Evolutionary conservation across 1,284 basidiomycete genomes (phyloP).

Genomic region (Coniferiporia weirii): DNA sequence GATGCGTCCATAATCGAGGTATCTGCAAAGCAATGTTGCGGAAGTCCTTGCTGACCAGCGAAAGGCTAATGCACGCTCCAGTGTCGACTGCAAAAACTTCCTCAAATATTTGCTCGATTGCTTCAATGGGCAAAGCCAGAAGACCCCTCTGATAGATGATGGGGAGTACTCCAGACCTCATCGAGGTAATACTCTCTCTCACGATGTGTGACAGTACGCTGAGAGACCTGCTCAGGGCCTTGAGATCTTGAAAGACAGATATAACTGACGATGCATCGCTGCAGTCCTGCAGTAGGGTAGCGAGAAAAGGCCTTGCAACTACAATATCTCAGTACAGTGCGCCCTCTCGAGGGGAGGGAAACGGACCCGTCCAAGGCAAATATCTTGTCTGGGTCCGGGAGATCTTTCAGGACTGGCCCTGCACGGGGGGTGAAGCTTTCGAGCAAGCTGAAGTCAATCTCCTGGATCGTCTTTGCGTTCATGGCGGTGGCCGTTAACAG

Average conservation of each 20-base stretch:
- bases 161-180: background rate
- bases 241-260: background rate
- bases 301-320: background rate
- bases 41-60: background rate
- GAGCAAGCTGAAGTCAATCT: no score
- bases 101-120: background rate
- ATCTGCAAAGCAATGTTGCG: background rate
- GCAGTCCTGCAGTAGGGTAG: background rate
- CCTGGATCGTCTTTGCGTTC: no score
- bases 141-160: background rate
- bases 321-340: no score
- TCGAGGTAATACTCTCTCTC: background rate
- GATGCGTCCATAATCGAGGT: background rate
- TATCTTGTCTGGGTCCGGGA: no score
- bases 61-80: background rate
- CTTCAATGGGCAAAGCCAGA: background rate
- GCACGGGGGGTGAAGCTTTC: no score
- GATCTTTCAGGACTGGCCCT: no score
- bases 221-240: background rate
- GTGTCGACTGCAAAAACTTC: background rate
- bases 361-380: no score
- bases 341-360: no score
- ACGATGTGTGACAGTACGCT: background rate
- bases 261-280: background rate
- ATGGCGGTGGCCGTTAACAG: no score